Conservation (phyloP, 306 rosid species). For the Casuarina equisetifolia region DNA sequence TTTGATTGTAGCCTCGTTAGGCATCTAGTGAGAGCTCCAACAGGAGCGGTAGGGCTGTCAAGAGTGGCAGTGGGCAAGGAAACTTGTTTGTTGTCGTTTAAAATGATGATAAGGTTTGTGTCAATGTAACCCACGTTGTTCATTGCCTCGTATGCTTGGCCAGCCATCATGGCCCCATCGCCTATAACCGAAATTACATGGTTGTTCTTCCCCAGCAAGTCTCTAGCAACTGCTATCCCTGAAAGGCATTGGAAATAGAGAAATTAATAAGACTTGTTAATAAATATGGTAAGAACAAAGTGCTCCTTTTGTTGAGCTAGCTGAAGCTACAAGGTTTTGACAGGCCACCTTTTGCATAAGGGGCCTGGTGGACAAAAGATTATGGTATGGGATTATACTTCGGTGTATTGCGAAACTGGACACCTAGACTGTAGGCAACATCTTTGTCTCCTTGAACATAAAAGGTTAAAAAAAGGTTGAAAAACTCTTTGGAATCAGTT, state of each 20-base stretch:
- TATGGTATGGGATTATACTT: no score
- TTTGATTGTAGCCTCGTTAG: conserved; percentile 46
- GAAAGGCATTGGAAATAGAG: not conserved
- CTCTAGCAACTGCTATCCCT: conserved; percentile 76
- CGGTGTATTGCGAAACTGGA: no score
- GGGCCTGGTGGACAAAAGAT: no score
- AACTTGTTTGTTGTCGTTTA: conserved; percentile 68
- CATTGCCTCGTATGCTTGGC: conserved; percentile 74
- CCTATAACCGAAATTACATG: conserved; percentile 67
- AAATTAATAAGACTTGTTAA: not conserved
- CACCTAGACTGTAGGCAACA: no score
- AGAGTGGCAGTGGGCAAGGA: conserved; percentile 69
- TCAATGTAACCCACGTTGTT: conserved; percentile 68
- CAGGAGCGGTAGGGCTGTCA: conserved; percentile 58
- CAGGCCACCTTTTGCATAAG: no score
- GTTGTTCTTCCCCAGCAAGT: conserved; percentile 50
- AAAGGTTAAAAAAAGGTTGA: no score
- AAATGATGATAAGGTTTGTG: conserved; percentile 55
- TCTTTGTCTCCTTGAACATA: no score
- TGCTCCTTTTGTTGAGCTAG: no score
- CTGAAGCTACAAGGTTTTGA: no score
- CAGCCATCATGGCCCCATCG: conserved; percentile 73
- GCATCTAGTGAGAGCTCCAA: conserved; percentile 64
- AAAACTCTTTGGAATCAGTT: no score
- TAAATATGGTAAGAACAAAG: not conserved